A percentile compares a stretch with the other conserved stretches of the same genome.
phyloP scores from a whole-genome alignment of 352 stramenopile genomes.

The Plasmopara halstedii region DNA sequence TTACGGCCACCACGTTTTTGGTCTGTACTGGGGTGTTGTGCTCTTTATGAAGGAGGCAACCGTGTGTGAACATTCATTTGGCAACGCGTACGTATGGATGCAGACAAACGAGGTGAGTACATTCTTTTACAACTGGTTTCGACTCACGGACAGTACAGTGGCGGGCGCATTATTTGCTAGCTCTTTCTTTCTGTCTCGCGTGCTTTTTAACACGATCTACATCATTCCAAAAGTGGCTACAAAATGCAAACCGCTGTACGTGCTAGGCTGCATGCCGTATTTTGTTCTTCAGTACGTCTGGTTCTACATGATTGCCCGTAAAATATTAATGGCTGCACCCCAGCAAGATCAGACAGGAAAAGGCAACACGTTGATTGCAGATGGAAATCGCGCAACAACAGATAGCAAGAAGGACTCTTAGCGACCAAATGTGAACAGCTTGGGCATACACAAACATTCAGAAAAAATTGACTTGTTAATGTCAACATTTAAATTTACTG shows the following conservation, averaged over 20 bases:
- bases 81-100: constrained; percentile 78
- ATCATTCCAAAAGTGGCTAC: constrained; percentile 38
- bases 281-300: constrained; percentile 69
- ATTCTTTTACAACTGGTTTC: constrained; percentile 77
- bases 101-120: constrained; percentile 80
- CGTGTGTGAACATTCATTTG: constrained; percentile 39
- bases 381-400: neutral
- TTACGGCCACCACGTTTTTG: constrained; percentile 62
- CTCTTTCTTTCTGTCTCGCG: constrained; percentile 63
- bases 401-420: constrained; percentile 16
- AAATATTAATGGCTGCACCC: constrained; percentile 22
- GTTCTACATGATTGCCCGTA: constrained; percentile 67
- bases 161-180: constrained; percentile 47
- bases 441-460: too few relatives aligned
- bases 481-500: too few relatives aligned
- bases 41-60: constrained; percentile 55
- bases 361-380: neutral
- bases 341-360: constrained; percentile 3
- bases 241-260: constrained; percentile 45
- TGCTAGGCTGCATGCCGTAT: constrained; percentile 49
- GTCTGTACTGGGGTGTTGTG: constrained; percentile 51
- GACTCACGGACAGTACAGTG: constrained; percentile 47
- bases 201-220: constrained; percentile 63
- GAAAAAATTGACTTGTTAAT: too few relatives aligned
- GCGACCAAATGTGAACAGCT: neutral